Conservation (phyloP, 495 filamentous ascomycete species). For the Penicillium samsonianum region DNA sequence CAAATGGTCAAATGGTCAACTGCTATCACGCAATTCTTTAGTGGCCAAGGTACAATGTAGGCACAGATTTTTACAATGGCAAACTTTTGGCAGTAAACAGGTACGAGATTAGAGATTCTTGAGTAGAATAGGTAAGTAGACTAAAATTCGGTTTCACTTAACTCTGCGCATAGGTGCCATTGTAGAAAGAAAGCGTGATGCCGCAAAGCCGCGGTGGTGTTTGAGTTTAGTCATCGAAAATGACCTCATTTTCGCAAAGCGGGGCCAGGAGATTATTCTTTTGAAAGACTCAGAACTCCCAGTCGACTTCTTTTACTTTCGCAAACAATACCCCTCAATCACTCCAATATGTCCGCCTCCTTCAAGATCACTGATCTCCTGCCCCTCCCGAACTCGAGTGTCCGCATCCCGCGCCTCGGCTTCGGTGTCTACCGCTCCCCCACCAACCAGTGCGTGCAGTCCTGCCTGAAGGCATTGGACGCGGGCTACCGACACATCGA, state of each 20-base stretch:
- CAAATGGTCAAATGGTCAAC: no score
- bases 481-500: conserved; percentile 73
- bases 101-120: background rate
- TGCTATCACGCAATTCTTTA: background rate
- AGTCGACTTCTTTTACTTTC: background rate
- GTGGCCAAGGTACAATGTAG: background rate
- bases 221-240: conserved; percentile 8
- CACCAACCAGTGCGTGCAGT: conserved; percentile 50
- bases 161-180: background rate
- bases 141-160: background rate
- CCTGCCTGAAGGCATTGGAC: conserved; percentile 61
- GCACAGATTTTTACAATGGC: no score
- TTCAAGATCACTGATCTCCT: conserved; percentile 53
- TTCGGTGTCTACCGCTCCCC: conserved; percentile 71
- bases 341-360: conserved; percentile 35
- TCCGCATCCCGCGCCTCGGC: conserved; percentile 66
- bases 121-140: background rate
- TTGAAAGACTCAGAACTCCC: conserved; percentile 1
- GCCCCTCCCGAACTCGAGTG: conserved; percentile 54
- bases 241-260: conserved; percentile 19
- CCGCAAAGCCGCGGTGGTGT: background rate
- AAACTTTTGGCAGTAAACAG: background rate
- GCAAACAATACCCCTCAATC: background rate
- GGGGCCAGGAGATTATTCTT: conserved; percentile 19
- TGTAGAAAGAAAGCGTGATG: background rate